Base-by-base conservation (phyloP, 352 stramenopile species). In the Phytopythium montanum region DNA sequence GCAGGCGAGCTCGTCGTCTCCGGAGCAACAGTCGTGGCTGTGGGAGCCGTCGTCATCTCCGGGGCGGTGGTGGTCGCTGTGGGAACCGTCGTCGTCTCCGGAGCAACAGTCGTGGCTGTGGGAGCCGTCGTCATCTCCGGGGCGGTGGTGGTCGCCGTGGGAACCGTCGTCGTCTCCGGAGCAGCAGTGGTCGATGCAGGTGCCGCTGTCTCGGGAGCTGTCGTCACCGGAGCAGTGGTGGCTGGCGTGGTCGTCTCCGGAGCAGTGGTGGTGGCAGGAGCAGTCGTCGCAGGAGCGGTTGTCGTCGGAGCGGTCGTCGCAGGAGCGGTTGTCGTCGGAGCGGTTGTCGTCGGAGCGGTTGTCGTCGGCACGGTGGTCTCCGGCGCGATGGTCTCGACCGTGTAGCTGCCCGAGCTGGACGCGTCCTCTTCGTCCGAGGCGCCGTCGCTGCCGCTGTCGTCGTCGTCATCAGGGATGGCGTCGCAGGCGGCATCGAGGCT, bases 401-500 rank as follows among this genome's bases (percentile, higher is more conserved):
- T 14, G 41, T 45, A 36, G 26, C 8, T 28, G 26, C 31, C 14
- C 12, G 36, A 45, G 19, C 25, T 26, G 3, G 41, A 54, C 18
- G 28, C 23, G 19, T 26, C 33, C n/a, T 36, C 44, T 10, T 33
- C 48, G 46, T 48, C 44, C 44, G 56, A 54, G 3, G 56, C 44
- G 29, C 44, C 54, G 54, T 42, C 50, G 10, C 46, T 54, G 10
- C 14, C 34, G 21, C n/a, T 61, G 42, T 36, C 50, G 26, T 33
- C 56, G 16, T 41, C 29, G 29, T 55, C 46, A 2, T 28, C 48
- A 26, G 29, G 64, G 50, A 81, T 62, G 34, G 72, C 54, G n/a
- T 60, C 67, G 61, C 75, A 85, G 1, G 72, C 75, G 3, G 67
- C 59, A 28, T 78, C 61, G 14, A 85, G 72, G 41, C 70, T 76